phyloP scores from a whole-genome alignment of 1,284 basidiomycete species.

The Leccinum pallidistipes region DNA sequence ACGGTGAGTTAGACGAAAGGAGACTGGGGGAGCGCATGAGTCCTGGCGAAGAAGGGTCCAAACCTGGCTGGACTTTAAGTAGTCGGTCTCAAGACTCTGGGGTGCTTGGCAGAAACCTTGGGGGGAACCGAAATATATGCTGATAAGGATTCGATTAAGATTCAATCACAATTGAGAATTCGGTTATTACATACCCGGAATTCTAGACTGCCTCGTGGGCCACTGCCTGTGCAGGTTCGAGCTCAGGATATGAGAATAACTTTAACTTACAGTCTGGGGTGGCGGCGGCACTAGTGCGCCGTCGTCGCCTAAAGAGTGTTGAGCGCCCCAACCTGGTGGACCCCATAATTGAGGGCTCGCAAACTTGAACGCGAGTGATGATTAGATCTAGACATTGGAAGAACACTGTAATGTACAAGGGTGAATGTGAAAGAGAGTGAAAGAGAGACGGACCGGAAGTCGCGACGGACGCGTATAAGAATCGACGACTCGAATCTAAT shows the following conservation, averaged over 20 bases:
- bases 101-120: too few relatives aligned
- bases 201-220: too few relatives aligned
- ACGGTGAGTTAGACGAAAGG: not conserved
- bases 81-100: not conserved
- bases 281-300: too few relatives aligned
- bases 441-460: not conserved
- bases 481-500: not conserved
- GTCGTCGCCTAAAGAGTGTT: not conserved
- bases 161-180: too few relatives aligned
- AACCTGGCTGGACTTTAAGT: constrained; percentile 4
- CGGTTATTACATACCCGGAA: too few relatives aligned
- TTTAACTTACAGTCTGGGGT: too few relatives aligned
- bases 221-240: too few relatives aligned
- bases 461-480: not conserved
- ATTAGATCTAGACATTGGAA: not conserved
- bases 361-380: not conserved
- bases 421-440: not conserved
- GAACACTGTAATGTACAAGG: not conserved
- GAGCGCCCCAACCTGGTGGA: too few relatives aligned
- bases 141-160: too few relatives aligned
- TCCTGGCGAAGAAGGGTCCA: not conserved
- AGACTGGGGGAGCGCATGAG: constrained; percentile 5
- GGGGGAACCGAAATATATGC: too few relatives aligned
- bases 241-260: too few relatives aligned
- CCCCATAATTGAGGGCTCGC: not conserved